A percentile compares a stretch with the other conserved stretches of the same genome.
Conservation (phyloP, 495 filamentous ascomycete genomes). For the Hamigera avellanea region DNA sequence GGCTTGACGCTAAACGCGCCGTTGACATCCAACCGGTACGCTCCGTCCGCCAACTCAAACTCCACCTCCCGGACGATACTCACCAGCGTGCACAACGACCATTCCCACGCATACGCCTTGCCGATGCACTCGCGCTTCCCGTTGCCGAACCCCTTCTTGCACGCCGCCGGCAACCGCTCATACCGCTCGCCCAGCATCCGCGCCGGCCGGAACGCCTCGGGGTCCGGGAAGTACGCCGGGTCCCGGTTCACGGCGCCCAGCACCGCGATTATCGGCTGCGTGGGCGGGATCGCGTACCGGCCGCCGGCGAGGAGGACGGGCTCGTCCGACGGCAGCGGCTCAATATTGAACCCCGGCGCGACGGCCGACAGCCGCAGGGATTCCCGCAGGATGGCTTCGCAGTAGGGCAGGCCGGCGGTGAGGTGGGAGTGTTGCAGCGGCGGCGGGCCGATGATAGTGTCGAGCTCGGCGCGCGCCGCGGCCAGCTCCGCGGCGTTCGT, state of each 20-base stretch:
- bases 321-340: slow-evolving; percentile 38
- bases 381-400: slow-evolving; percentile 59
- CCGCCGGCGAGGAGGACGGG: slow-evolving; percentile 44
- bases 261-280: slow-evolving; percentile 50
- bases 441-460: slow-evolving; percentile 21
- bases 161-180: slow-evolving; percentile 42
- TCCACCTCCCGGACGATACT: slow-evolving; percentile 30
- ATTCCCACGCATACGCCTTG: slow-evolving; percentile 54
- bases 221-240: slow-evolving; percentile 53
- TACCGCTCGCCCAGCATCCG: slow-evolving; percentile 57
- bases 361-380: slow-evolving; percentile 57
- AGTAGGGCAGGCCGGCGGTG: slow-evolving; percentile 49
- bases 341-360: slow-evolving; percentile 52
- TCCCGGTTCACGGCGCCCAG: slow-evolving; percentile 57
- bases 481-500: slow-evolving; percentile 22
- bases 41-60: slow-evolving; percentile 30
- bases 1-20: slow-evolving; percentile 30
- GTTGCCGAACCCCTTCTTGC: slow-evolving; percentile 61
- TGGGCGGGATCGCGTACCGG: slow-evolving; percentile 52
- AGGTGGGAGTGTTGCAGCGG: slow-evolving; percentile 43
- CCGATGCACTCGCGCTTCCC: slow-evolving; percentile 59
- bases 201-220: slow-evolving; percentile 53
- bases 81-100: slow-evolving; percentile 30
- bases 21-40: slow-evolving; percentile 27
- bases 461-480: slow-evolving; percentile 31